Evolutionary conservation across 345 rosid species (phyloP).

Genomic region (Arabis hirsuta): DNA sequence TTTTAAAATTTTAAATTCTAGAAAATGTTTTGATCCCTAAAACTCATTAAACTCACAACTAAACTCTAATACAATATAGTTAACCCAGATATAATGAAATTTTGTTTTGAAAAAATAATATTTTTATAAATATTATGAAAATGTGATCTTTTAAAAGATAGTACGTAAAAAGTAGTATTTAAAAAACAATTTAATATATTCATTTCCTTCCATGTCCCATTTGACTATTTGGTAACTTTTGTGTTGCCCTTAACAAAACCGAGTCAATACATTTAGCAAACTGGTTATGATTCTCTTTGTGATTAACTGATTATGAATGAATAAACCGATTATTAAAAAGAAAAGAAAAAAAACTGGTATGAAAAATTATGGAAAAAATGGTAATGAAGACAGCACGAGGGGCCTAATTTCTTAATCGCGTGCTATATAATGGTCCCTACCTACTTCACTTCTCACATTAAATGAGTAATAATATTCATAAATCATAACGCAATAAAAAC

Average conservation of each 20-base stretch:
- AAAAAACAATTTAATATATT: too few relatives aligned
- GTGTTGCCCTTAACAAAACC: background rate
- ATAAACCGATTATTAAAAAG: background rate
- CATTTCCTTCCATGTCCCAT: background rate
- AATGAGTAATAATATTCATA: slow-evolving; percentile 5
- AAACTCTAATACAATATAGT: too few relatives aligned
- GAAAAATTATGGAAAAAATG: background rate
- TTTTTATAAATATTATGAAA: too few relatives aligned
- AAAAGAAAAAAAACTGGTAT: background rate
- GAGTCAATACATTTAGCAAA: background rate
- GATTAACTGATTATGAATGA: too few relatives aligned
- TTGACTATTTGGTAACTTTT: slow-evolving; percentile 24
- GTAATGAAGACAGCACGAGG: slow-evolving; percentile 21
- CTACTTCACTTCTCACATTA: slow-evolving; percentile 13
- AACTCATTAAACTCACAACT: too few relatives aligned
- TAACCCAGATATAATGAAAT: too few relatives aligned
- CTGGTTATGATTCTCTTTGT: background rate
- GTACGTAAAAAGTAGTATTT: too few relatives aligned
- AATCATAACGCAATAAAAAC: slow-evolving; percentile 27
- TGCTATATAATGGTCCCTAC: slow-evolving; percentile 30
- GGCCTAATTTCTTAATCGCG: slow-evolving; percentile 9
- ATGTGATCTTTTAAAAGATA: too few relatives aligned
- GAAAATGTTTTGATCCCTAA: too few relatives aligned
- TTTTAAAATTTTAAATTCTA: too few relatives aligned
- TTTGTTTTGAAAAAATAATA: too few relatives aligned